phyloP scores from a whole-genome alignment of 2,329 filamentous ascomycete genomes.

The Fusarium stilboides region DNA sequence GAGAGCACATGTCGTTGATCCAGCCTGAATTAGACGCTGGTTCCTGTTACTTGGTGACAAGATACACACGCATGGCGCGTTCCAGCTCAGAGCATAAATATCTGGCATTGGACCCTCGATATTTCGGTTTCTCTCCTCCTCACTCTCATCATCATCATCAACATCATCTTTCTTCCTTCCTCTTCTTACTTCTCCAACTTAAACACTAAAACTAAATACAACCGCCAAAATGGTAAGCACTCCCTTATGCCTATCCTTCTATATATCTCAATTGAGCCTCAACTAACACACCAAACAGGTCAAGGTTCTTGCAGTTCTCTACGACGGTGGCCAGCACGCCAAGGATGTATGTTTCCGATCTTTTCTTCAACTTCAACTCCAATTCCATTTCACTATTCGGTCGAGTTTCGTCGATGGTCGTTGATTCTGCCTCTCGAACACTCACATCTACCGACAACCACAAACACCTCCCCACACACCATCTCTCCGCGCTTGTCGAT shows the following conservation, averaged over 20 bases:
- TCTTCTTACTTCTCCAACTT: slow-evolving; percentile 34
- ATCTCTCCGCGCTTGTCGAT: slow-evolving; percentile 43
- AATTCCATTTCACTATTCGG: slow-evolving; percentile 8
- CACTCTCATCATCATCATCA: slow-evolving; percentile 42
- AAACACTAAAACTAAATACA: slow-evolving; percentile 34
- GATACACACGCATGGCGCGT: slow-evolving; percentile 32
- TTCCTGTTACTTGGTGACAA: slow-evolving; percentile 32
- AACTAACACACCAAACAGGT: slow-evolving; percentile 70
- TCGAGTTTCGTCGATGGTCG: slow-evolving; percentile 22
- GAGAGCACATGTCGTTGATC: slow-evolving; percentile 26
- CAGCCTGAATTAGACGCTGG: slow-evolving; percentile 29
- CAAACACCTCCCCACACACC: slow-evolving; percentile 37
- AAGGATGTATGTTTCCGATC: slow-evolving; percentile 74
- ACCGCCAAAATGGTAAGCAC: slow-evolving; percentile 52
- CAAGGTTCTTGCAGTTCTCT: slow-evolving; percentile 94
- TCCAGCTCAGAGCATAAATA: slow-evolving; percentile 48
- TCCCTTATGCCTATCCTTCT: slow-evolving; percentile 5
- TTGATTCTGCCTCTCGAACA: slow-evolving; percentile 26
- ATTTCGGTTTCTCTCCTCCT: slow-evolving; percentile 28
- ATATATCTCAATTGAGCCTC: slow-evolving; percentile 22
- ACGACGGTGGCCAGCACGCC: slow-evolving; percentile 93
- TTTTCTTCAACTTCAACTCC: slow-evolving; percentile 4
- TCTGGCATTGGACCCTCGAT: slow-evolving; percentile 39
- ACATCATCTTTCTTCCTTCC: slow-evolving; percentile 32
- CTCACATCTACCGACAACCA: slow-evolving; percentile 25